These are phyloP conservation scores for Pseudopithomyces chartarum DNA, from an alignment of 2,329 filamentous ascomycete species.

Conservation along the genomic window DNA sequence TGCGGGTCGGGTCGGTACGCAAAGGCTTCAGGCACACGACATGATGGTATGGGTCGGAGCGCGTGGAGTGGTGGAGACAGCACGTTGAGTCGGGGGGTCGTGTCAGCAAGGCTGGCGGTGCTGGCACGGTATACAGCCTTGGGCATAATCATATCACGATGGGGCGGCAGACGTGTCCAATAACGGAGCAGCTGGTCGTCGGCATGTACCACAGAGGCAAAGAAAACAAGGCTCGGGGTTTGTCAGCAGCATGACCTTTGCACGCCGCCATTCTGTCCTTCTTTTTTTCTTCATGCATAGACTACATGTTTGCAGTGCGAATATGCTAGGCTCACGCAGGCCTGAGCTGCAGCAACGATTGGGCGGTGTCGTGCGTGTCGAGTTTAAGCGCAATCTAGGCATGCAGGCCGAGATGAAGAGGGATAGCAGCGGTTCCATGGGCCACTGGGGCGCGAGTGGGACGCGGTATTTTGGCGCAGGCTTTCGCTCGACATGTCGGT, in stretches of 20 bases:
- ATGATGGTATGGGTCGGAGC: conserved; percentile 7
- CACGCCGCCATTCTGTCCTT: conserved; percentile 5
- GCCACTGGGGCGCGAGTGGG: conserved; percentile 19
- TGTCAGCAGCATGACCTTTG: conserved; percentile 1
- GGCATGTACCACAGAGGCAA: background rate
- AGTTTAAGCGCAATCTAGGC: conserved; percentile 26
- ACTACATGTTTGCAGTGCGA: conserved; percentile 24
- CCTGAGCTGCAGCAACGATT: conserved; percentile 28
- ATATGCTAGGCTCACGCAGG: conserved; percentile 27
- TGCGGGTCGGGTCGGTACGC: conserved; percentile 19
- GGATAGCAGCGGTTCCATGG: conserved; percentile 33
- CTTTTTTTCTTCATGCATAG: conserved; percentile 11
- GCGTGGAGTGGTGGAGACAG: conserved; percentile 19
- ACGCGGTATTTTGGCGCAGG: conserved; percentile 35
- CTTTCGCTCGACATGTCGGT: conserved; percentile 13
- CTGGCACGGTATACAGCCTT: background rate
- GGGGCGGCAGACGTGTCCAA: background rate
- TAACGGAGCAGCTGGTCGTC: background rate
- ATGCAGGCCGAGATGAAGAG: conserved; percentile 34
- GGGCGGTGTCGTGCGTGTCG: conserved; percentile 15
- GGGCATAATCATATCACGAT: conserved; percentile 9
- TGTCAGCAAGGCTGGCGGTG: background rate
- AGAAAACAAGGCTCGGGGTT: background rate
- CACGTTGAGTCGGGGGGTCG: background rate
- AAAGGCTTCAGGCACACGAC: conserved; percentile 5